phyloP scores from a whole-genome alignment of 1,284 basidiomycete species.

The Puccinia horiana region DNA sequence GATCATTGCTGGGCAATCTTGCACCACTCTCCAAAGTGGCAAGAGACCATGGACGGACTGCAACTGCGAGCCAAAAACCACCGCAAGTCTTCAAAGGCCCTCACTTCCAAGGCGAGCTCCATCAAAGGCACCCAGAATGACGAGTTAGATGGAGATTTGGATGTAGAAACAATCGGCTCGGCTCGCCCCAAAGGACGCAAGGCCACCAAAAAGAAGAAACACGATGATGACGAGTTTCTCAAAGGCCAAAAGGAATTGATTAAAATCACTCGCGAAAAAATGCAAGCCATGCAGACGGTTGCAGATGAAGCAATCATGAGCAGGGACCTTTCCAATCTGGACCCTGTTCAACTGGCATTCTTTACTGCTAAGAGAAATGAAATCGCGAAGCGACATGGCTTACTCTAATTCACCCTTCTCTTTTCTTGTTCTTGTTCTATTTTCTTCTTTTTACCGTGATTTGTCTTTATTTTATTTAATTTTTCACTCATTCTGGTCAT shows the following conservation, averaged over 20 bases:
- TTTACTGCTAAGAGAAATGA: background rate
- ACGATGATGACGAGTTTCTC: background rate
- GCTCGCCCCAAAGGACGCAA: background rate
- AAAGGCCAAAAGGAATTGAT: background rate
- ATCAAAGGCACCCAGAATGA: background rate
- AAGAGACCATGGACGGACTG: slow-evolving; percentile 2
- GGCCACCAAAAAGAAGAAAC: background rate
- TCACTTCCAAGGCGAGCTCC: background rate
- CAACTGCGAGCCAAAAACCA: background rate
- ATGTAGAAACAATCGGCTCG: background rate
- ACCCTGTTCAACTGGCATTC: background rate
- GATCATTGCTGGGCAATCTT: background rate
- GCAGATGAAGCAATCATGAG: background rate
- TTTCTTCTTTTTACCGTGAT: background rate
- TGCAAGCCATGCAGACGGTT: background rate
- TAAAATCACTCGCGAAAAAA: background rate
- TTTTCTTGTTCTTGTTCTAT: background rate
- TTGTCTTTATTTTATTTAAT: too few relatives aligned
- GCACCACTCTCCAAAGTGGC: slow-evolving; percentile 7
- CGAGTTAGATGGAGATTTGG: background rate
- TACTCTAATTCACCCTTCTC: too few relatives aligned
- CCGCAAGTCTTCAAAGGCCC: background rate
- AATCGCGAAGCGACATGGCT: background rate
- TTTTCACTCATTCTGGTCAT: too few relatives aligned
- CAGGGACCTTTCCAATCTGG: background rate